Evolutionary conservation across 345 rosid genomes (phyloP), one percentile per base, ranked within the genome.

Genomic region (Corchorus olitorius): DNA sequence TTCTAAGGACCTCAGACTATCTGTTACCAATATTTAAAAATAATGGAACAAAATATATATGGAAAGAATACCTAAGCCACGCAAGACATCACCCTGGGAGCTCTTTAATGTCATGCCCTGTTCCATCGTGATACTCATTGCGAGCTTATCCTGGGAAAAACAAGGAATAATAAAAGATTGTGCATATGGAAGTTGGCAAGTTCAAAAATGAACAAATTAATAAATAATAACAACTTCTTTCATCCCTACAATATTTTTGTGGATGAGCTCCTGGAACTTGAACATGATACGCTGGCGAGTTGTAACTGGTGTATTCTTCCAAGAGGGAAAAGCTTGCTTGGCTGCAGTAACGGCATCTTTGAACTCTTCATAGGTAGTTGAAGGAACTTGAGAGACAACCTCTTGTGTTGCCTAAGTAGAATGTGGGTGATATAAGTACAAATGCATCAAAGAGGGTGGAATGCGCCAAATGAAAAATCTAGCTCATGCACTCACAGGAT

Each of bases 251-350:
- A 83, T 78, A 76, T 85, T 82, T 74, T 84, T 76, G 63, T 59
- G 75, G 72, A 85, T 82, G 49, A 85, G 81, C 70, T 85, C 84
- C 72, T 82, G 86, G 35, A 85, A 72, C 81, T 81, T 85, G 80
- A 80, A 85, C 86, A 85, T 82, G 72, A 85, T 83, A 56, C 78
- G 83, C 73, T 83, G 88, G 59, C 86, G 88, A 65, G 84, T 70
- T 16, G 77, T 53, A 61, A 85, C 61, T 16, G 84, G 79, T 10
- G 88, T 83, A 17, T 70, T 85, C 70, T 78, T 85, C 86, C 88
- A 83, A 16, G 78, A 74, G 49, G 86, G 75, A 78, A 78, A 85
- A 58, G 86, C 88, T 70, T 58, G 76, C 71, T 85, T 85, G 64
- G 88, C 86, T 65, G 86, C 86, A 71, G 60, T 49, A 45, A 85